phyloP scores from a whole-genome alignment of 495 filamentous ascomycete genomes.

The Daldinia concentrica region DNA sequence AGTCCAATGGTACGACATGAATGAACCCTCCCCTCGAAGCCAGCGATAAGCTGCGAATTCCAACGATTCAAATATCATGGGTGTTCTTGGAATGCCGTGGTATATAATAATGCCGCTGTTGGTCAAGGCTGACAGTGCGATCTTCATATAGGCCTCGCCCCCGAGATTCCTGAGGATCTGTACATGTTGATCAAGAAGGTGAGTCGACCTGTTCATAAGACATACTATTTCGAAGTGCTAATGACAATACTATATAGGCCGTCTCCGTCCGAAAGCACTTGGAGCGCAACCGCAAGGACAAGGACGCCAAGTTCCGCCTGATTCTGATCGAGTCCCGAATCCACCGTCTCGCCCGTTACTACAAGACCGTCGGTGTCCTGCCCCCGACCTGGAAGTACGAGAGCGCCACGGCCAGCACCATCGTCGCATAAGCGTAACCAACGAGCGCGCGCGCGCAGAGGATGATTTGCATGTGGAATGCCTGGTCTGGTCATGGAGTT shows the following conservation, averaged over 20 bases:
- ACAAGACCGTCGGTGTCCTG: constrained; percentile 98
- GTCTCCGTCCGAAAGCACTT: constrained; percentile 99
- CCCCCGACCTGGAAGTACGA: constrained; percentile 99
- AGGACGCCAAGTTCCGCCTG: constrained; percentile 99
- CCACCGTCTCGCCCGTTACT: constrained; percentile 93
- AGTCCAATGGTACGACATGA: constrained; percentile 77
- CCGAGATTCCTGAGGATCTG: constrained; percentile 96
- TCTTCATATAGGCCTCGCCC: constrained; percentile 86
- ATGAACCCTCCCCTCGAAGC: constrained; percentile 19
- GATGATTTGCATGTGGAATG: constrained; percentile 38
- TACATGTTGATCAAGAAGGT: constrained; percentile 98
- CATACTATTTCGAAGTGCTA: constrained; percentile 8
- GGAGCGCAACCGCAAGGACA: constrained; percentile 99
- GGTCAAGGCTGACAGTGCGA: constrained; percentile 98
- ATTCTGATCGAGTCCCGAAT: constrained; percentile 99
- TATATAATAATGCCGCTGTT: constrained; percentile 77
- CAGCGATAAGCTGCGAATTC: constrained; percentile 30
- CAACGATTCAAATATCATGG: constrained; percentile 23
- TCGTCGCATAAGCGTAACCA: constrained; percentile 61
- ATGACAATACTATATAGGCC: constrained; percentile 66
- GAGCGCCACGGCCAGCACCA: constrained; percentile 70
- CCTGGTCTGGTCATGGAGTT: constrained; percentile 47
- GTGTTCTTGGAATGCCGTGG: constrained; percentile 32
- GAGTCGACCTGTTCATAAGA: constrained; percentile 33
- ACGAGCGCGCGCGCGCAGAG: constrained; percentile 9